phyloP scores from a whole-genome alignment of 2,329 filamentous ascomycete genomes.

The Stemphylium lycopersici region DNA sequence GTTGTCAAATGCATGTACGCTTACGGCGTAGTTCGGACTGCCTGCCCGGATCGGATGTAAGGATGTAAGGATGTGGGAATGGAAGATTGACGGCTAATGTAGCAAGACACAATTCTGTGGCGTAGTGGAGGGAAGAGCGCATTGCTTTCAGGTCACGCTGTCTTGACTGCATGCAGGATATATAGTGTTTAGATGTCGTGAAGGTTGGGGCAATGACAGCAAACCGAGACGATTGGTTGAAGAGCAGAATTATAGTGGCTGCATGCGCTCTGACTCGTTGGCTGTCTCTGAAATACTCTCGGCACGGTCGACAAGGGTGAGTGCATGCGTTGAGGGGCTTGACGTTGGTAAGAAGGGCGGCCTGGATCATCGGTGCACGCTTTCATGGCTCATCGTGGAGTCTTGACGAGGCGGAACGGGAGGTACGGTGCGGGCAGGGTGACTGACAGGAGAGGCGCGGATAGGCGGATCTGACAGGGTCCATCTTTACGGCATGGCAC shows the following conservation, averaged over 20 bases:
- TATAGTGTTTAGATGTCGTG: conserved; percentile 7
- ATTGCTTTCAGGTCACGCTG: conserved; percentile 11
- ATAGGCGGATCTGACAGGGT: conserved; percentile 12
- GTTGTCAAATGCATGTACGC: conserved; percentile 3
- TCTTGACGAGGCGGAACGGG: conserved; percentile 13
- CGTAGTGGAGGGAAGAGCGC: conserved; percentile 8
- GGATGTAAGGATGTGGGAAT: conserved; percentile 11
- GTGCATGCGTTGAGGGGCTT: conserved; percentile 1
- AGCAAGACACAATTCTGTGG: not conserved
- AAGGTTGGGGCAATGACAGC: not conserved
- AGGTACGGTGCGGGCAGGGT: conserved; percentile 15
- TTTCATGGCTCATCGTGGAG: not conserved
- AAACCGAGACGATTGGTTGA: conserved; percentile 1
- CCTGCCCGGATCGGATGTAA: conserved; percentile 13
- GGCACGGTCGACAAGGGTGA: not conserved
- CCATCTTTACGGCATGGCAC: conserved; percentile 4
- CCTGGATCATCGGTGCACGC: conserved; percentile 4
- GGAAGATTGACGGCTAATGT: conserved; percentile 13
- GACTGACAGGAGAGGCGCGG: conserved; percentile 9
- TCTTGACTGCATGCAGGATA: conserved; percentile 7
- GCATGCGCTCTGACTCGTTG: conserved; percentile 8
- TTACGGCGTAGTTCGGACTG: conserved; percentile 11
- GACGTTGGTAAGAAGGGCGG: not conserved
- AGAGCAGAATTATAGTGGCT: conserved; percentile 3
- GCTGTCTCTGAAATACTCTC: not conserved